Conservation (phyloP, 1,139 yeast species). For the Debaryomyces singareniensis region DNA sequence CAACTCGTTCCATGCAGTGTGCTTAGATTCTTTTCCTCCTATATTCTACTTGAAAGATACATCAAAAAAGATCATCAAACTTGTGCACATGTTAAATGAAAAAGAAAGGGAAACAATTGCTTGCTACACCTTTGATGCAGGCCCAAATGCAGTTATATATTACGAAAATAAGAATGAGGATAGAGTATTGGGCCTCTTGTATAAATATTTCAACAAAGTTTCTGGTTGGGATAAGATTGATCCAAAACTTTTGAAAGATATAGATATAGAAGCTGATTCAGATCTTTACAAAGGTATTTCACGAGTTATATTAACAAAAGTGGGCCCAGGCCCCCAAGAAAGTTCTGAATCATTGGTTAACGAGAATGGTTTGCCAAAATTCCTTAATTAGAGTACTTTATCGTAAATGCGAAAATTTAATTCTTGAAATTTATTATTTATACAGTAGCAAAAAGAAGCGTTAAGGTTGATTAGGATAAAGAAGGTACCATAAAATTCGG, state of each 20-base stretch:
- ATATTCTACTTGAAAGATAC: constrained; percentile 93
- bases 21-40: constrained; percentile 93
- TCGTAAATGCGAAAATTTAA: too few relatives aligned
- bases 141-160: constrained; percentile 96
- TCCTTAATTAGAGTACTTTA: too few relatives aligned
- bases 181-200: constrained; percentile 54
- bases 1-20: constrained; percentile 94
- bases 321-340: constrained; percentile 80
- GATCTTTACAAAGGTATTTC: constrained; percentile 67
- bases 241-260: constrained; percentile 21
- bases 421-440: too few relatives aligned
- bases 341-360: constrained; percentile 49
- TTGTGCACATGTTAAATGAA: constrained; percentile 73
- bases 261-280: constrained; percentile 37
- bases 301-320: constrained; percentile 73
- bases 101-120: constrained; percentile 63
- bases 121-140: constrained; percentile 97
- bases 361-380: constrained; percentile 30
- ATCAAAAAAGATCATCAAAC: constrained; percentile 80
- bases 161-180: constrained; percentile 70
- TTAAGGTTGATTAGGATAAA: too few relatives aligned
- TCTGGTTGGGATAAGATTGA: constrained; percentile 63
- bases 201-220: constrained; percentile 48
- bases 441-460: too few relatives aligned
- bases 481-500: too few relatives aligned